Percentiles rank a stretch among this genome's conserved stretches.
These are phyloP conservation scores for Coemansia guatemalensis DNA, from an alignment of 192 early-diverging fungal genomes.

Conservation along the genomic window DNA sequence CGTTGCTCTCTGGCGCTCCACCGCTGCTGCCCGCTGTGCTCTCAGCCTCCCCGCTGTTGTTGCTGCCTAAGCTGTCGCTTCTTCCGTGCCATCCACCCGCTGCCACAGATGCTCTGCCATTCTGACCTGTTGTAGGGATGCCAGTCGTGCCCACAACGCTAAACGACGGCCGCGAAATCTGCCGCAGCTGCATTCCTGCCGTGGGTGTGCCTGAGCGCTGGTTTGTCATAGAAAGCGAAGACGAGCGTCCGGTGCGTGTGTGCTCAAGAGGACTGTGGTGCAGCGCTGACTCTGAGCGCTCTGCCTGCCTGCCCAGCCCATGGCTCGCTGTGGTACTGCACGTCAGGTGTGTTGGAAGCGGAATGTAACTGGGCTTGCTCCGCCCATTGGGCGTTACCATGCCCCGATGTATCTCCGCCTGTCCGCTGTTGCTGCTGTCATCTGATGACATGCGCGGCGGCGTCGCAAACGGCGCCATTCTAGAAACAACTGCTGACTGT, in stretches of 20 bases:
- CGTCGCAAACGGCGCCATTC: too few relatives aligned
- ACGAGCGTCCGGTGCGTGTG: conserved; percentile 31
- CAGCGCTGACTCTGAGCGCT: conserved; percentile 12
- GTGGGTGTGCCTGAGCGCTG: conserved; percentile 24
- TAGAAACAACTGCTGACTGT: too few relatives aligned
- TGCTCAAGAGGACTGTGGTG: conserved; percentile 23
- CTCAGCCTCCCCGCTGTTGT: not conserved
- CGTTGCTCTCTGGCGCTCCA: not conserved
- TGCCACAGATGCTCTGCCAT: too few relatives aligned
- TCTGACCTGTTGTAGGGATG: too few relatives aligned
- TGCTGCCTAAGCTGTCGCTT: not conserved
- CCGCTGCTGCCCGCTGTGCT: conserved; percentile 18
- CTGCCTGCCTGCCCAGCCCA: not conserved
- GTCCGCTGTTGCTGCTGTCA: conserved; percentile 8
- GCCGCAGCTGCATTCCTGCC: not conserved
- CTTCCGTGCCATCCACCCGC: too few relatives aligned
- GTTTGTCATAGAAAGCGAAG: conserved; percentile 28
- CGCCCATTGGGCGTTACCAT: conserved; percentile 17
- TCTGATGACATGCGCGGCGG: conserved; percentile 13
- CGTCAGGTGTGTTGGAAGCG: conserved; percentile 18
- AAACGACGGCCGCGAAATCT: conserved; percentile 12
- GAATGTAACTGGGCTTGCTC: conserved; percentile 32
- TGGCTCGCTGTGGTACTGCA: conserved; percentile 1
- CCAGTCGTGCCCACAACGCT: not conserved
- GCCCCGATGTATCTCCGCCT: conserved; percentile 7